These are phyloP conservation scores for Penicillium sp. DNA, from an alignment of 2,329 filamentous ascomycete genomes.

Conservation along the genomic window DNA sequence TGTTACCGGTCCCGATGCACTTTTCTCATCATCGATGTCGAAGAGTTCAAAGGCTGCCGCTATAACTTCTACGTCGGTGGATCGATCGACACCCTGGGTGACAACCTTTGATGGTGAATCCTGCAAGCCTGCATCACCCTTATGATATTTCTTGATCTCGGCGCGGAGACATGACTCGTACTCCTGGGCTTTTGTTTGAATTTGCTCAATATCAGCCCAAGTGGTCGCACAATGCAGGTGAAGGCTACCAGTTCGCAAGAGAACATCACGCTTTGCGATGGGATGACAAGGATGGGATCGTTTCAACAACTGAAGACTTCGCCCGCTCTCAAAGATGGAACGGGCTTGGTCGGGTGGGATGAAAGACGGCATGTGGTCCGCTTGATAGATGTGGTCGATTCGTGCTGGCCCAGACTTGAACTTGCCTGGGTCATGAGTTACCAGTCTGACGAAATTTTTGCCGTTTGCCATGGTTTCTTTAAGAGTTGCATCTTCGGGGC, in stretches of 20 bases:
- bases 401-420: conserved; percentile 60
- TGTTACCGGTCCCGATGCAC: conserved; percentile 26
- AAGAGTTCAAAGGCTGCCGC: conserved; percentile 34
- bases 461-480: conserved; percentile 48
- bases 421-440: conserved; percentile 57
- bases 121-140: conserved; percentile 28
- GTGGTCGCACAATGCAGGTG: conserved; percentile 66
- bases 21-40: conserved; percentile 33
- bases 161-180: conserved; percentile 38
- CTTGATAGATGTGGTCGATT: conserved; percentile 54
- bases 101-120: background rate
- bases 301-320: conserved; percentile 70
- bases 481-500: conserved; percentile 55
- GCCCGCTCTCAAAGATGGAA: conserved; percentile 75
- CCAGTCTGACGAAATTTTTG: conserved; percentile 62
- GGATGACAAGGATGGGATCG: conserved; percentile 69
- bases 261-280: conserved; percentile 55
- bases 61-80: conserved; percentile 6
- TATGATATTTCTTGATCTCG: conserved; percentile 41
- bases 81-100: background rate
- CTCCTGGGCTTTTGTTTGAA: conserved; percentile 59
- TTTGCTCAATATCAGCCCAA: conserved; percentile 65
- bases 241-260: conserved; percentile 53
- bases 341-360: conserved; percentile 67
- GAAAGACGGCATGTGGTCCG: conserved; percentile 66